A percentile compares a stretch with the other conserved stretches of the same genome.
phyloP scores from a whole-genome alignment of 306 rosid species.

The Vigna angularis region DNA sequence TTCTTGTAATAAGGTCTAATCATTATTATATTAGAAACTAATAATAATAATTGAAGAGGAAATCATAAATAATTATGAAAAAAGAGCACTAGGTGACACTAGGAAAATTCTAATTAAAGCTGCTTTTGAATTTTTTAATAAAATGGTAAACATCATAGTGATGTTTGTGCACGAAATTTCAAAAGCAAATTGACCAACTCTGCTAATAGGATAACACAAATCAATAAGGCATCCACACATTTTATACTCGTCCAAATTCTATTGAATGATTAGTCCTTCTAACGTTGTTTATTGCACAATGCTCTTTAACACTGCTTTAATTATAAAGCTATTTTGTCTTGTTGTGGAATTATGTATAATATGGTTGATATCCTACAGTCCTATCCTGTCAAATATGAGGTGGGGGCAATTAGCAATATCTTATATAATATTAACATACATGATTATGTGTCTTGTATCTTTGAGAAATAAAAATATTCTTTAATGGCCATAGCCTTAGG shows the following conservation, averaged over 20 bases:
- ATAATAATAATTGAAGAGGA: slow-evolving; percentile 13
- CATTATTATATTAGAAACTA: slow-evolving; percentile 35
- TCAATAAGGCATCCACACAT: slow-evolving; percentile 19
- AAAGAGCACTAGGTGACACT: slow-evolving; percentile 3
- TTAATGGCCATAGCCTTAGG: too few species aligned
- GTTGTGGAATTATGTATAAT: not conserved
- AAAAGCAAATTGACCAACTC: slow-evolving; percentile 20
- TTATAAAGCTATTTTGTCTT: slow-evolving; percentile 48
- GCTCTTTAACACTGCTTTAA: slow-evolving; percentile 2
- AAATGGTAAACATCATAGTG: slow-evolving; percentile 31
- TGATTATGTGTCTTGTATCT: too few species aligned
- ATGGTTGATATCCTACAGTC: not conserved
- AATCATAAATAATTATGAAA: slow-evolving; percentile 1
- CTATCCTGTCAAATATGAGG: not conserved
- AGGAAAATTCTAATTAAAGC: slow-evolving; percentile 2
- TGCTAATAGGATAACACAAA: slow-evolving; percentile 9
- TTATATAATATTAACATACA: too few species aligned
- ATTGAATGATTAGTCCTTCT: slow-evolving; percentile 43
- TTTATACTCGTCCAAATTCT: slow-evolving; percentile 28
- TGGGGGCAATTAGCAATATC: not conserved
- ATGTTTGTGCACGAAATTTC: slow-evolving; percentile 26
- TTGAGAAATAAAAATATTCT: too few species aligned
- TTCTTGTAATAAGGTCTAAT: not conserved
- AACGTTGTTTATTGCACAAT: slow-evolving; percentile 44
- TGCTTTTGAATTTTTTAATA: slow-evolving; percentile 24